Evolutionary conservation across 2,329 filamentous ascomycete genomes (phyloP), one percentile per base, ranked within the genome.

Genomic region (Rhinocladiella similis): DNA sequence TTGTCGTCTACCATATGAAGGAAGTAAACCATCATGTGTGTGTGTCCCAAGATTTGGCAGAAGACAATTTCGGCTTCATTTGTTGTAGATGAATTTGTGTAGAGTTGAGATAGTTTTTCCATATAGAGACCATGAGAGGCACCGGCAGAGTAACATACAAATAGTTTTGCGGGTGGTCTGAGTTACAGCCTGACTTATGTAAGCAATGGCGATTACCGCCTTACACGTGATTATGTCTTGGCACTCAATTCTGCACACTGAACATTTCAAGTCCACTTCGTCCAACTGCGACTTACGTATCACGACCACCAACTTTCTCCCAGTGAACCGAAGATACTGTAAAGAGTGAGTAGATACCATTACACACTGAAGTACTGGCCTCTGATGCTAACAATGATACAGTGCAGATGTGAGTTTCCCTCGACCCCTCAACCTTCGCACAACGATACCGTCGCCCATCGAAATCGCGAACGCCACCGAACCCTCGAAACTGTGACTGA

Each of bases 401-500:
- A 93, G 90, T 94, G 90, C 90, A 94, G 87, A 94, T 94, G 89
- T 93, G 86, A 88, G 88, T 75, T 61, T 57, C 60, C 50, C 70
- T 33, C 29, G 29, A 33, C 10, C 29, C 10, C 29, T 12, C 29
- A 12, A 12, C 25, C 25, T 27, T 7, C 7, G 25, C 7, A 27
- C 25, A 27, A 27, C 25, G 25, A 27, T 27, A 27, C 25, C 29
- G 29, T 33, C 64, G 63, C 63, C 67, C 62, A 36, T 57, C 56
- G 41, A 42, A 18, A 38, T 16, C n/a, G 14, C 46, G 16, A 27
- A 25, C 36, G 14, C 19, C 36, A 25, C 19, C 41, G 12, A 52
- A 52, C 25, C 47, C 53, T 57, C 59, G 62, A 62, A 51, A 69
- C 54, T 57, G 60, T 57, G 67, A 58, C 67, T 67, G 65, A 53